Percentiles rank a stretch among this genome's conserved stretches.
These are phyloP conservation scores for Melaleuca alternifolia DNA, from an alignment of 345 rosid species.

Conservation along the genomic window DNA sequence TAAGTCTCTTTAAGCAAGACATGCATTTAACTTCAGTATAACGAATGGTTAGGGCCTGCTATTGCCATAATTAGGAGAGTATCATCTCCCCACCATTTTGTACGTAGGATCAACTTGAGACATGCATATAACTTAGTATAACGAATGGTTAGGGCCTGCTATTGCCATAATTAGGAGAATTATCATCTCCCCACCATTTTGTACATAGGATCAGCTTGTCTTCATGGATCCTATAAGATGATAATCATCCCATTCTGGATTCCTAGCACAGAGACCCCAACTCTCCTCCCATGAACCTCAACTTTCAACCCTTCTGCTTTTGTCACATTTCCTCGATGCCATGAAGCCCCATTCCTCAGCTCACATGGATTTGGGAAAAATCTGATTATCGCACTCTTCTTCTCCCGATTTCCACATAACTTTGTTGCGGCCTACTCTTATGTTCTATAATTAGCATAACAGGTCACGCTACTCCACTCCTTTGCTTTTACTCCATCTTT, in stretches of 20 bases:
- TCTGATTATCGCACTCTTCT: neutral
- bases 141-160: neutral
- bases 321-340: neutral
- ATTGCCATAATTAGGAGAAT: neutral
- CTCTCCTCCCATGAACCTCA: neutral
- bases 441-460: neutral
- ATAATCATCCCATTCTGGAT: neutral
- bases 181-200: neutral
- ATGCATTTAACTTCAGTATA: neutral
- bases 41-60: no score
- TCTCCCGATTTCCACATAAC: neutral
- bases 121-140: neutral
- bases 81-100: no score
- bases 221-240: neutral
- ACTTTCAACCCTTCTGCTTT: neutral
- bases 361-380: neutral
- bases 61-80: no score
- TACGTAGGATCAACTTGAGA: neutral
- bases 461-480: neutral
- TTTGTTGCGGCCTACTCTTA: accelerated
- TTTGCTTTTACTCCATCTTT: neutral
- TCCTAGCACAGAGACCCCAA: neutral
- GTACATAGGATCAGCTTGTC: neutral
- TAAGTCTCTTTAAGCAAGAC: neutral
- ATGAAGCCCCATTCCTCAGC: neutral